A percentile compares a stretch with the other conserved stretches of the same genome.
Evolutionary conservation across 1,139 yeast species (phyloP).

Genomic region (Diutina neorugosa): DNA sequence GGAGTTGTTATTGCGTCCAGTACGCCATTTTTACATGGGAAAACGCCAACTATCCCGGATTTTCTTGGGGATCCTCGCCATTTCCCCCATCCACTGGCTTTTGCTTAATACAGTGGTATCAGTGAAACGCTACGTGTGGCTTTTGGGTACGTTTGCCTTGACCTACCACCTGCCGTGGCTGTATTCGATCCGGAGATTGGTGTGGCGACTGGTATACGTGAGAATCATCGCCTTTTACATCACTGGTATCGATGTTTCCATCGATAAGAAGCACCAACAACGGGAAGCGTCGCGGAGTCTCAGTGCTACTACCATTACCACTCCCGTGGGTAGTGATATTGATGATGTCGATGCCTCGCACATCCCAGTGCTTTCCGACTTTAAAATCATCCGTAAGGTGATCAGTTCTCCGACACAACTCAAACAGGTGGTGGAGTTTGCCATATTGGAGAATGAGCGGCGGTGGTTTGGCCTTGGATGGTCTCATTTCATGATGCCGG

Average conservation of each 20-base stretch:
- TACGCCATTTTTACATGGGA: constrained; percentile 6
- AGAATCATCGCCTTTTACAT: constrained; percentile 30
- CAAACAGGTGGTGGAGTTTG: constrained; percentile 36
- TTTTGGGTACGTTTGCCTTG: constrained; percentile 27
- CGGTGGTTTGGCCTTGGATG: constrained; percentile 55
- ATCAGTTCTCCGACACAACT: constrained; percentile 30
- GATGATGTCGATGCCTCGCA: constrained; percentile 12
- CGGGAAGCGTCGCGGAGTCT: constrained; percentile 9
- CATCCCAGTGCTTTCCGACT: constrained; percentile 21
- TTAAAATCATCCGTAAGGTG: constrained; percentile 28
- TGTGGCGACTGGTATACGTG: constrained; percentile 43
- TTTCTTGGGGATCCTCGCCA: constrained; percentile 18
- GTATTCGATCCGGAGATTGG: constrained; percentile 32
- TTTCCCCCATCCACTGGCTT: constrained; percentile 36
- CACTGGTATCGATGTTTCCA: constrained; percentile 32
- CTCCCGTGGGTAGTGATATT: constrained; percentile 16
- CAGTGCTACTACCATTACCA: constrained; percentile 13
- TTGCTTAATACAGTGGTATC: constrained; percentile 23
- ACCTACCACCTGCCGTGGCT: constrained; percentile 45
- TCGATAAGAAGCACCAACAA: constrained; percentile 10
- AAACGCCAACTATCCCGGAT: constrained; percentile 17
- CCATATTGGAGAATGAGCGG: constrained; percentile 44
- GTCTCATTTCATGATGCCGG: constrained; percentile 38
- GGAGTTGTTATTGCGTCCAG: constrained; percentile 32
- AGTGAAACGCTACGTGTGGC: constrained; percentile 24